phyloP scores from a whole-genome alignment of 2,329 filamentous ascomycete genomes.

The Sphaerostilbella broomeana region DNA sequence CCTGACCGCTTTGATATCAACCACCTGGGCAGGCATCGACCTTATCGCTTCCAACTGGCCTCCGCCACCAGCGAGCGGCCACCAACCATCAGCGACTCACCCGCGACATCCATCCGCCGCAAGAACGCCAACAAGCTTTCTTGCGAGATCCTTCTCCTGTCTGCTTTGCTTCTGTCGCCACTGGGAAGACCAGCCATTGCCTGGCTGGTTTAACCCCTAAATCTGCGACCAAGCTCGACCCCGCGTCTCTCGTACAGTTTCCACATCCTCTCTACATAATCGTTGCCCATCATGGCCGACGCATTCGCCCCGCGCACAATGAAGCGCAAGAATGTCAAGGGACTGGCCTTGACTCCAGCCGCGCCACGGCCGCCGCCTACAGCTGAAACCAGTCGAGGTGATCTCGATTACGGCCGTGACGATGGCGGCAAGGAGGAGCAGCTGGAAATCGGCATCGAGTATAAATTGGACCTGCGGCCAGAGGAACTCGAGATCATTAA shows the following conservation, averaged over 20 bases:
- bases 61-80: neutral
- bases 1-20: no score
- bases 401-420: slow-evolving; percentile 55
- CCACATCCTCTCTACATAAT: neutral
- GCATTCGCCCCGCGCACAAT: slow-evolving; percentile 67
- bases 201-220: slow-evolving; percentile 16
- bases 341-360: slow-evolving; percentile 76
- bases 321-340: slow-evolving; percentile 99
- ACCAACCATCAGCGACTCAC: no score
- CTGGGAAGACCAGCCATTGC: slow-evolving; percentile 16
- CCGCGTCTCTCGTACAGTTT: neutral
- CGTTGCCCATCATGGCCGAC: slow-evolving; percentile 48
- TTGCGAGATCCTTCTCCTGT: slow-evolving; percentile 1
- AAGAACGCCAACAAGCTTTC: neutral
- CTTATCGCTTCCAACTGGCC: neutral
- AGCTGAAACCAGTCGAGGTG: slow-evolving; percentile 61
- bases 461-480: slow-evolving; percentile 83
- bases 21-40: no score
- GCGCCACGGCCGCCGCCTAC: slow-evolving; percentile 65
- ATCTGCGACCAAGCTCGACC: slow-evolving; percentile 1
- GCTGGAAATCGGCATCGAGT: slow-evolving; percentile 94
- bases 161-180: slow-evolving; percentile 12
- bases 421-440: slow-evolving; percentile 50
- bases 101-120: no score
- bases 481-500: slow-evolving; percentile 91